These are phyloP conservation scores for Zancudomyces culisetae DNA, from an alignment of 371 early-diverging fungal genomes.

Conservation along the genomic window DNA sequence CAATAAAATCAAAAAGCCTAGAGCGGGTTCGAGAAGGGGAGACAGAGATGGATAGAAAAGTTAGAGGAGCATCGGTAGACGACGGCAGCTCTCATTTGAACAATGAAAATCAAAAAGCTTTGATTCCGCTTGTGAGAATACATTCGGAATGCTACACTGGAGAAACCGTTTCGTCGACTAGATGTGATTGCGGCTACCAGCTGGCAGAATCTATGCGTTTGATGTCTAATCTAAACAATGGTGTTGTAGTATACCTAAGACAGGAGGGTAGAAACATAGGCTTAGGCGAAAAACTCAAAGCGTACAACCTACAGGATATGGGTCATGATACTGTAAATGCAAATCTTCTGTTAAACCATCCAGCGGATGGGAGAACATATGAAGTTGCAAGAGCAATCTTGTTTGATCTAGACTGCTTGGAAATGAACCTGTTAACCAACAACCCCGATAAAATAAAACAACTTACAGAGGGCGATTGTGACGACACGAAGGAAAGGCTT, in stretches of 20 bases:
- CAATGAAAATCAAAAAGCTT: background rate
- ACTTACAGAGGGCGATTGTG: slow-evolving; percentile 37
- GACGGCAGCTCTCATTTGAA: slow-evolving; percentile 23
- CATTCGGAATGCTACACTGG: slow-evolving; percentile 96
- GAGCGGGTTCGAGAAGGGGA: slow-evolving; percentile 46
- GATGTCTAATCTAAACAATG: slow-evolving; percentile 61
- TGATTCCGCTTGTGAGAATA: slow-evolving; percentile 65
- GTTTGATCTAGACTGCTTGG: slow-evolving; percentile 46
- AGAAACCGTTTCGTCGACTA: slow-evolving; percentile 73
- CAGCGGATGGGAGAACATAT: slow-evolving; percentile 80
- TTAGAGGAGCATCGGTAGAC: slow-evolving; percentile 39
- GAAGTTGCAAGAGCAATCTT: slow-evolving; percentile 81
- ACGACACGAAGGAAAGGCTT: slow-evolving; percentile 40
- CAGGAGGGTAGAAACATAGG: slow-evolving; percentile 96
- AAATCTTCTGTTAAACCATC: slow-evolving; percentile 71
- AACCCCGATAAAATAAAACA: slow-evolving; percentile 85
- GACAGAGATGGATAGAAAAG: slow-evolving; percentile 51
- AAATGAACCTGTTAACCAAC: slow-evolving; percentile 74
- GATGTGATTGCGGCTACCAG: slow-evolving; percentile 95
- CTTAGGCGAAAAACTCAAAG: slow-evolving; percentile 76
- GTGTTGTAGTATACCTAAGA: slow-evolving; percentile 80
- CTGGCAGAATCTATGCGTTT: slow-evolving; percentile 78
- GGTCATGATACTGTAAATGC: slow-evolving; percentile 91
- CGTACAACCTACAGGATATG: slow-evolving; percentile 88
- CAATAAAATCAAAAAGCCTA: slow-evolving; percentile 44